Conservation (phyloP, 495 filamentous ascomycete genomes). For the Cercophora samala region DNA sequence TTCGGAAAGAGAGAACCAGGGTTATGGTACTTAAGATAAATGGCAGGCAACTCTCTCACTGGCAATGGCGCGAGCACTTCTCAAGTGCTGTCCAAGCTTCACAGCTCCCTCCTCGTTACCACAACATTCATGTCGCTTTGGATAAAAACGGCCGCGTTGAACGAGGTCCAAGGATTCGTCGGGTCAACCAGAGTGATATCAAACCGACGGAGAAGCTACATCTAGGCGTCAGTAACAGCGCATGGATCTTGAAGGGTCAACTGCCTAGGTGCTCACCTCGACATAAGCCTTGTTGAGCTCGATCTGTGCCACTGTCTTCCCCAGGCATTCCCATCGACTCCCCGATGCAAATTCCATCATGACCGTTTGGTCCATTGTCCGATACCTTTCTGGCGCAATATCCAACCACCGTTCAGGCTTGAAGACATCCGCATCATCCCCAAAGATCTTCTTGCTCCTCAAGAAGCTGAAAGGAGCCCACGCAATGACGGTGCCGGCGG, state of each 20-base stretch:
- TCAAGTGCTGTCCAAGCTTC: not conserved
- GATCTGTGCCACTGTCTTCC: conserved; percentile 35
- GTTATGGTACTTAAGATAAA: no score
- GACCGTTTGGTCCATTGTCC: conserved; percentile 29
- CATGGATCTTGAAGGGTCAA: not conserved
- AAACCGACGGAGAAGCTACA: conserved; percentile 14
- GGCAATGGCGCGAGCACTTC: no score
- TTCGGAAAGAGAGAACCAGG: not conserved
- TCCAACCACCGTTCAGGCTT: conserved; percentile 45
- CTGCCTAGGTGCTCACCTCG: conserved; percentile 45
- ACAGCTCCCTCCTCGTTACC: not conserved
- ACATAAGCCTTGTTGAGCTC: conserved; percentile 51
- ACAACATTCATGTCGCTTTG: conserved; percentile 4
- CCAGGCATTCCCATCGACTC: conserved; percentile 34
- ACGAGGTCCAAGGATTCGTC: conserved; percentile 14
- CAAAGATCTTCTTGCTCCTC: conserved; percentile 31
- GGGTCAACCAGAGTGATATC: conserved; percentile 15
- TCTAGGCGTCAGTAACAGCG: not conserved
- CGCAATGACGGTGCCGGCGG: conserved; percentile 40
- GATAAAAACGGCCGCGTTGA: conserved; percentile 15
- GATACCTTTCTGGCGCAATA: conserved; percentile 18
- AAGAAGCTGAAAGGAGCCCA: conserved; percentile 33
- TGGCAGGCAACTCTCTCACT: no score
- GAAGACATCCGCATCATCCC: conserved; percentile 41
- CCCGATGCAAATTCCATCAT: conserved; percentile 32